Conservation (phyloP, 768 basidiomycete genomes). For the Podaxis rugospora region DNA sequence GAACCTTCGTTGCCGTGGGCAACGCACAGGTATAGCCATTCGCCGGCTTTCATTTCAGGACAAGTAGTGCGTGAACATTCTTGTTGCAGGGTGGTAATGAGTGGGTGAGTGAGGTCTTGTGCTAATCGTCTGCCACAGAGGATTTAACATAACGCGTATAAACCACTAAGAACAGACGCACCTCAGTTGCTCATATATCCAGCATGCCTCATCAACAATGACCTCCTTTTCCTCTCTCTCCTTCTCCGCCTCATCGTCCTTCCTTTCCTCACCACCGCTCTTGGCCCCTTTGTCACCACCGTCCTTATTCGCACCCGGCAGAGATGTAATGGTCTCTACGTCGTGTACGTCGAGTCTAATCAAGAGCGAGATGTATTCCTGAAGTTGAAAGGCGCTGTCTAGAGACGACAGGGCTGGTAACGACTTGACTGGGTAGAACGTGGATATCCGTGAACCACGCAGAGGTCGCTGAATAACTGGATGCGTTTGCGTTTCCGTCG, state of each 20-base stretch:
- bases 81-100: slow-evolving; percentile 80
- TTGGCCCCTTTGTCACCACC: slow-evolving; percentile 17
- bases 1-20: slow-evolving; percentile 87
- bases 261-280: slow-evolving; percentile 1
- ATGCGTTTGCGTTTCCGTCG: neutral
- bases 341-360: slow-evolving; percentile 87
- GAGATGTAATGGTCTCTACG: slow-evolving; percentile 72
- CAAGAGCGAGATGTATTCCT: slow-evolving; percentile 89
- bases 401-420: slow-evolving; percentile 68
- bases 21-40: slow-evolving; percentile 96
- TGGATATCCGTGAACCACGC: slow-evolving; percentile 73
- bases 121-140: slow-evolving; percentile 70
- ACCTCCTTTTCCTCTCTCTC: slow-evolving; percentile 37
- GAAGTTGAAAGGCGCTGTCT: slow-evolving; percentile 91
- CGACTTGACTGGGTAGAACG: slow-evolving; percentile 73
- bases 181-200: slow-evolving; percentile 69
- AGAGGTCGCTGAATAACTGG: slow-evolving; percentile 57
- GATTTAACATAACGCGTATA: neutral
- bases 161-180: slow-evolving; percentile 16
- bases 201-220: slow-evolving; percentile 75
- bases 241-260: slow-evolving; percentile 16
- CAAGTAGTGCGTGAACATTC: slow-evolving; percentile 85
- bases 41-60: slow-evolving; percentile 98
- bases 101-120: slow-evolving; percentile 81
- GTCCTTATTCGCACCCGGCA: slow-evolving; percentile 54